Conservation (phyloP, 2,329 filamentous ascomycete species). For the Cercospora berteroae region DNA sequence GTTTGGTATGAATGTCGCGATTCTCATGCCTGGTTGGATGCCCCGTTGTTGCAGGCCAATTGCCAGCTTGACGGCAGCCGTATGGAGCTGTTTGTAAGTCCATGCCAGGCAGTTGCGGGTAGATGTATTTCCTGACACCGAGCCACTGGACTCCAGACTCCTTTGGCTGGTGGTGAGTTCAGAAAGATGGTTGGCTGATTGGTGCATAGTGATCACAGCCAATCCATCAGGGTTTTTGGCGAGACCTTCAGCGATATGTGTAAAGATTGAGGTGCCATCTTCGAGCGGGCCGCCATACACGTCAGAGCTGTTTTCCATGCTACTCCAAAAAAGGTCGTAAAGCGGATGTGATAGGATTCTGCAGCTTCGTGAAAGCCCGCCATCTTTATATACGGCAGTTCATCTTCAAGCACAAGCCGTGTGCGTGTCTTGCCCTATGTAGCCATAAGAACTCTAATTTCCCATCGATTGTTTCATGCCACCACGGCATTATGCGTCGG, state of each 20-base stretch:
- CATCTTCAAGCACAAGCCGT: background rate
- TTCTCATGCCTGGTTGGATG: conserved; percentile 17
- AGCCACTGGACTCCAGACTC: background rate
- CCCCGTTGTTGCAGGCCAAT: conserved; percentile 11
- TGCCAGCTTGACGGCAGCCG: conserved; percentile 13
- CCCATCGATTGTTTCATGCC: background rate
- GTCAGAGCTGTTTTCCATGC: conserved; percentile 3
- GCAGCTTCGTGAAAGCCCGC: background rate
- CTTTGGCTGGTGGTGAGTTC: background rate
- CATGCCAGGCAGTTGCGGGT: conserved; percentile 16
- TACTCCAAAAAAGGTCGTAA: background rate
- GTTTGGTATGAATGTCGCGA: conserved; percentile 23
- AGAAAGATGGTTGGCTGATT: conserved; percentile 7
- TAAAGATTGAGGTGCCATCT: conserved; percentile 12
- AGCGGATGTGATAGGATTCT: background rate
- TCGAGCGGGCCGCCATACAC: conserved; percentile 6
- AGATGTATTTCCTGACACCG: background rate
- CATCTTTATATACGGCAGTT: background rate
- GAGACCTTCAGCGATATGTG: conserved; percentile 13
- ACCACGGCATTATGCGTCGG: background rate
- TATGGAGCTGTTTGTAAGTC: conserved; percentile 22
- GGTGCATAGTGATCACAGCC: conserved; percentile 14
- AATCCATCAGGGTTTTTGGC: conserved; percentile 10
- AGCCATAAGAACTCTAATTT: background rate
- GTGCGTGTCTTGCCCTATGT: background rate